A percentile compares a stretch with the other conserved stretches of the same genome.
Evolutionary conservation across 1,139 yeast genomes (phyloP).

Genomic region (Candida frijolesensis): DNA sequence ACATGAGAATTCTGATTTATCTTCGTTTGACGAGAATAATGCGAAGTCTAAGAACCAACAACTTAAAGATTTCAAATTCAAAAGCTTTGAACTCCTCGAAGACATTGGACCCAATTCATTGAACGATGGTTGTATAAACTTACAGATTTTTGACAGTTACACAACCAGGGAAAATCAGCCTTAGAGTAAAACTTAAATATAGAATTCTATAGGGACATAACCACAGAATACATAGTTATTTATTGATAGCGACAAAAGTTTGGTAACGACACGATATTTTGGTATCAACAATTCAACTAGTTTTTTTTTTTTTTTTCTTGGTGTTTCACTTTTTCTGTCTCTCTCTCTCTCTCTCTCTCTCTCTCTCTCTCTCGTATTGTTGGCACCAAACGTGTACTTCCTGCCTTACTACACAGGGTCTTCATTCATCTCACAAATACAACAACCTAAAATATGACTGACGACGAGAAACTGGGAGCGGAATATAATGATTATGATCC

Average conservation of each 20-base stretch:
- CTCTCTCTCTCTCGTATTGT: too few species aligned
- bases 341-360: too few species aligned
- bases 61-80: constrained; percentile 28
- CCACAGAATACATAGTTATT: background rate
- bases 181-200: constrained; percentile 17
- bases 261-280: background rate
- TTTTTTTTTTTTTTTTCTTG: background rate
- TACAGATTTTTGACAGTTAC: constrained; percentile 75
- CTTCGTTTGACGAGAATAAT: constrained; percentile 7
- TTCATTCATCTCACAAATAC: background rate
- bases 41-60: background rate
- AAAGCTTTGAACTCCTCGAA: constrained; percentile 68
- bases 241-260: background rate
- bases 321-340: background rate
- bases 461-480: background rate
- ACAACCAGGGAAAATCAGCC: constrained; percentile 70
- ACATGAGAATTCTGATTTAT: constrained; percentile 21
- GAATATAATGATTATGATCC: background rate
- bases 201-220: background rate
- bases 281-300: background rate
- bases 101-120: constrained; percentile 59
- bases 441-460: background rate
- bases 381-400: background rate
- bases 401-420: background rate
- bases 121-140: constrained; percentile 70